Base-by-base conservation (phyloP, 176 grass and related monocot genomes). In the Alopecurus myosuroides region DNA sequence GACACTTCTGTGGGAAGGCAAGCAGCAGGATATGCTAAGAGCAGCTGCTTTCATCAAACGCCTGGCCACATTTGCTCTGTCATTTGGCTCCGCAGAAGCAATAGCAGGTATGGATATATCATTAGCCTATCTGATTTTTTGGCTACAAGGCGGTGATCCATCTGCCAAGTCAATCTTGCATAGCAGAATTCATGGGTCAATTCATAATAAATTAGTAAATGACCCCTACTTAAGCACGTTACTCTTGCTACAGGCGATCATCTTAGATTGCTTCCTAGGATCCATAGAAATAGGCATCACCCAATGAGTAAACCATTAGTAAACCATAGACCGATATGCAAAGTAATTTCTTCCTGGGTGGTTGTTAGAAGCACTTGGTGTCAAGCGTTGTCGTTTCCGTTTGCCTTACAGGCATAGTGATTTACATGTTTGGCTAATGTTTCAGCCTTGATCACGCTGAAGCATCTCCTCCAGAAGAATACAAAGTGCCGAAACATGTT, bases 41-140 rank as follows among this genome's bases (percentile, higher is more conserved):
- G 93, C 97, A 26, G 81, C 91, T 55, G 94, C 91, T 90, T 96
- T 99, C 61, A 99, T 96, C 72, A 94, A 99, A 92, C 97, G 91
- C 22, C 85, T 99, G 39, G 91, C 88, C 30, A 94, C 89, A 45
- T 96, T 99, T 91, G 86, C 90, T 79, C 76, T 99, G 42, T 99
- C 91, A 74, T 94, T 96, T 72, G 94, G 97, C 37, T 91, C 94
- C n/a, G 88, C 91, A 42, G 97, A 94, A 85, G 88, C 90, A 4
- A 91, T 99, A 81, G 70, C 94, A 89, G 97, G 97, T 83, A 72
- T 15, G 45, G 17, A 9, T 56, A 78, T 88, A 10, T 81, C 28
- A 55, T 57, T 48, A 3, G 23, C 48, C 11, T 19, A 40, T 60
- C 4, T 68, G 14, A 48, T 79, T 80, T 50, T 82, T 33, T 64